Percentiles rank a stretch among this genome's conserved stretches.
Evolutionary conservation across 2,329 filamentous ascomycete genomes (phyloP).

Genomic region (Calonectria hongkongensis): DNA sequence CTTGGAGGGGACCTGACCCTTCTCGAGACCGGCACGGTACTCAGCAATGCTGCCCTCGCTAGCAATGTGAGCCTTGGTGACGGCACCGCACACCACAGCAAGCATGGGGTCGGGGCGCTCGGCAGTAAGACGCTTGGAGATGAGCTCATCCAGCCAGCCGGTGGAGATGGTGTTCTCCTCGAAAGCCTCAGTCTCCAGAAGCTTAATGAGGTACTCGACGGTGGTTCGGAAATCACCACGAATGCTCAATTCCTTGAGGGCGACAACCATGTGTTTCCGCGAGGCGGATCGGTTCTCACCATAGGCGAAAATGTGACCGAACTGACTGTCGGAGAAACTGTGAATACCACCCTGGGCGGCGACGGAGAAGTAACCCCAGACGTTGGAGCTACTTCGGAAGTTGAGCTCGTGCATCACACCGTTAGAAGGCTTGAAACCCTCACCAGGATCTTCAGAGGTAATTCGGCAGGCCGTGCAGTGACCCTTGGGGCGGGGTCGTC

Average conservation of each 20-base stretch:
- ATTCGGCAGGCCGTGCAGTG: constrained; percentile 99
- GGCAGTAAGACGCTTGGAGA: constrained; percentile 96
- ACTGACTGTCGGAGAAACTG: constrained; percentile 99
- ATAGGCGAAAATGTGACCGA: constrained; percentile 99
- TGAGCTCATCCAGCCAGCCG: constrained; percentile 98
- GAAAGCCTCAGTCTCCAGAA: constrained; percentile 97
- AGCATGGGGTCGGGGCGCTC: constrained; percentile 95
- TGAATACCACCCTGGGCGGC: constrained; percentile 97
- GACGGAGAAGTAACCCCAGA: constrained; percentile 99
- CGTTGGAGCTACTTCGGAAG: constrained; percentile 98
- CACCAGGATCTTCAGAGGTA: constrained; percentile 97
- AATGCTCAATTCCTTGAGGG: constrained; percentile 98
- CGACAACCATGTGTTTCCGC: constrained; percentile 99
- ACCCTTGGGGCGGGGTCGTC: constrained; percentile 93
- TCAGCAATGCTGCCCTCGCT: constrained; percentile 92
- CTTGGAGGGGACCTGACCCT: constrained; percentile 97
- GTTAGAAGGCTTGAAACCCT: constrained; percentile 99
- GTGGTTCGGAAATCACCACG: constrained; percentile 99
- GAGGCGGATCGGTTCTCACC: constrained; percentile 98
- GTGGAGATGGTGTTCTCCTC: constrained; percentile 99
- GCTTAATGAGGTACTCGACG: constrained; percentile 98
- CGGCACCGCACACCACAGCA: constrained; percentile 95
- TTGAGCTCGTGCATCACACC: constrained; percentile 99
- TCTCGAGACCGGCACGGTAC: constrained; percentile 92
- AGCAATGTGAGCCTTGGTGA: constrained; percentile 95